phyloP scores from a whole-genome alignment of 306 rosid species.

The Sphenostylis stenocarpa region DNA sequence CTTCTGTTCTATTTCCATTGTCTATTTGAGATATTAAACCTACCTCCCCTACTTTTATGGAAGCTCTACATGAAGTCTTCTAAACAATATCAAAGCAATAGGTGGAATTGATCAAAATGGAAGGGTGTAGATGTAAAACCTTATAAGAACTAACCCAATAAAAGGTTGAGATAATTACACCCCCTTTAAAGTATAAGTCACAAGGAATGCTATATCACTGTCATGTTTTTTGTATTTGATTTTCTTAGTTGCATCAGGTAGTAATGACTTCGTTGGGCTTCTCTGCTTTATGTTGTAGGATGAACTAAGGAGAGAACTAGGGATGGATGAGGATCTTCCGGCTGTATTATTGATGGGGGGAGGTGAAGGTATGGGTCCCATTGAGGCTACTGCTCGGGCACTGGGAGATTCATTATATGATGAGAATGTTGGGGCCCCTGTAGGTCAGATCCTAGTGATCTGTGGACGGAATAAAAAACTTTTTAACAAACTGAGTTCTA shows the following conservation, averaged over 20 bases:
- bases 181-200: not conserved
- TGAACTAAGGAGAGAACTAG: slow-evolving; percentile 72
- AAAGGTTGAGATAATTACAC: not conserved
- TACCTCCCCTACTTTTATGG: not conserved
- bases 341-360: slow-evolving; percentile 97
- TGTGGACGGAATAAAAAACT: slow-evolving; percentile 97
- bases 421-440: slow-evolving; percentile 63
- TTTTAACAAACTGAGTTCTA: slow-evolving; percentile 60
- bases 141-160: not conserved
- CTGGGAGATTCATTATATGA: slow-evolving; percentile 71
- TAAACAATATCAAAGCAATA: not conserved
- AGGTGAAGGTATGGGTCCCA: slow-evolving; percentile 99
- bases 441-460: slow-evolving; percentile 87
- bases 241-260: not conserved
- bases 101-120: not conserved
- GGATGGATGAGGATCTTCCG: slow-evolving; percentile 96
- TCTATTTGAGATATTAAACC: not conserved
- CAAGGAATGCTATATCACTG: not conserved
- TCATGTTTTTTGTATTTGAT: not conserved
- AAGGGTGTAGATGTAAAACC: not conserved
- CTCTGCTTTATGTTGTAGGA: slow-evolving; percentile 41
- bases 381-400: slow-evolving; percentile 95
- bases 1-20: not conserved
- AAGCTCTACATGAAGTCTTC: not conserved
- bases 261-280: slow-evolving; percentile 23